phyloP scores from a whole-genome alignment of 176 grass and related monocot species.

The Puccinellia tenuiflora region DNA sequence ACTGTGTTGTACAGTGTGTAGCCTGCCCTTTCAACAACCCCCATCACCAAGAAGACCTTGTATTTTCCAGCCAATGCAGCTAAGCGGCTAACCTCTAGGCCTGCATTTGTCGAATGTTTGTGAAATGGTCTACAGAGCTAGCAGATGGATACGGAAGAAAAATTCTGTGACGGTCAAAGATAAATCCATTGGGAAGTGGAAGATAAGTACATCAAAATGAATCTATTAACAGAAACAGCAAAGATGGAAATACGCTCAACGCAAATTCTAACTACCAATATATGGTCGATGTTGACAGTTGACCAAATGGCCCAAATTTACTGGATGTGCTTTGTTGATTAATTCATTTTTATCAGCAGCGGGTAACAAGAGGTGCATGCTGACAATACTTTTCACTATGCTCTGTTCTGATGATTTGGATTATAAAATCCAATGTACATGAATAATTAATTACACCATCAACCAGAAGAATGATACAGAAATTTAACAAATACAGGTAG shows the following conservation, averaged over 20 bases:
- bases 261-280: not conserved
- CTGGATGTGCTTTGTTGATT: not conserved
- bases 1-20: conserved; percentile 83
- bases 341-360: not conserved
- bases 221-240: not conserved
- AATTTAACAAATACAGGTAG: no score
- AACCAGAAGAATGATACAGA: no score
- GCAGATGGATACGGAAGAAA: not conserved
- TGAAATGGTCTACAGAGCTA: not conserved
- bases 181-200: not conserved
- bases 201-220: conserved; percentile 11
- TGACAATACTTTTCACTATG: not conserved
- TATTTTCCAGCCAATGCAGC: conserved; percentile 77
- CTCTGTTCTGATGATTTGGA: not conserved
- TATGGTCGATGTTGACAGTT: not conserved
- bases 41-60: conserved; percentile 84
- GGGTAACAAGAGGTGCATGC: not conserved
- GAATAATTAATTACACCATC: not conserved
- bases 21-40: conserved; percentile 77
- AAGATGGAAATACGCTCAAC: not conserved
- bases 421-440: not conserved
- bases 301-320: not conserved
- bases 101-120: conserved; percentile 27
- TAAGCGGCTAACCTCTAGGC: conserved; percentile 72
- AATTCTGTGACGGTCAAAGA: not conserved